phyloP scores from a whole-genome alignment of 169 alveolate genomes.

The Eimeria sp. region DNA sequence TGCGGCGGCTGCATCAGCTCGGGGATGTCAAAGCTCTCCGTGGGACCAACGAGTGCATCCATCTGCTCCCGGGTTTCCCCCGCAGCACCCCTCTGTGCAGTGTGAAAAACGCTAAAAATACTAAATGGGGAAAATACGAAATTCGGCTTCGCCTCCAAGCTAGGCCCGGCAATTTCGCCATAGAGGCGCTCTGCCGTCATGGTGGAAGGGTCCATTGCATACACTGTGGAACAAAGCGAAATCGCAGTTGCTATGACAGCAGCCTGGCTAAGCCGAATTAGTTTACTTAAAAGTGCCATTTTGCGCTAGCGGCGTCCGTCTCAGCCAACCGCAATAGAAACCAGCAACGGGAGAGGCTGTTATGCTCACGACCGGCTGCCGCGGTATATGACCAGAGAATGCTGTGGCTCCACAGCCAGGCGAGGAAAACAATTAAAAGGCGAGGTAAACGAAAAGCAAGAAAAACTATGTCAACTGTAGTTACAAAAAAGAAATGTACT shows the following conservation, averaged over 20 bases:
- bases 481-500: not conserved
- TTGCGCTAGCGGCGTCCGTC: not conserved
- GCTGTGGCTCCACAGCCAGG: slow-evolving; percentile 11
- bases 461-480: not conserved
- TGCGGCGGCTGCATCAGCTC: slow-evolving; percentile 44
- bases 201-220: slow-evolving; percentile 9
- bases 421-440: not conserved
- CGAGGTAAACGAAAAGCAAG: not conserved
- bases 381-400: not conserved
- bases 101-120: slow-evolving; percentile 60
- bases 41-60: slow-evolving; percentile 72
- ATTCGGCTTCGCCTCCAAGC: slow-evolving; percentile 52
- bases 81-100: slow-evolving; percentile 70
- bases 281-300: slow-evolving; percentile 37
- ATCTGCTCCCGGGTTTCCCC: slow-evolving; percentile 69
- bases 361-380: slow-evolving; percentile 55
- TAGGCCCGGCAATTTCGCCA: slow-evolving; percentile 58
- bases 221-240: not conserved
- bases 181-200: slow-evolving; percentile 51
- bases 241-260: slow-evolving; percentile 13
- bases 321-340: not conserved
- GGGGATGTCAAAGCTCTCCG: slow-evolving; percentile 20
- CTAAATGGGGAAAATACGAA: slow-evolving; percentile 76
- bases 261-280: not conserved
- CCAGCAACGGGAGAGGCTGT: not conserved